Conservation (phyloP, 2,329 filamentous ascomycete genomes). For the Neofusicoccum kwambonambiense region DNA sequence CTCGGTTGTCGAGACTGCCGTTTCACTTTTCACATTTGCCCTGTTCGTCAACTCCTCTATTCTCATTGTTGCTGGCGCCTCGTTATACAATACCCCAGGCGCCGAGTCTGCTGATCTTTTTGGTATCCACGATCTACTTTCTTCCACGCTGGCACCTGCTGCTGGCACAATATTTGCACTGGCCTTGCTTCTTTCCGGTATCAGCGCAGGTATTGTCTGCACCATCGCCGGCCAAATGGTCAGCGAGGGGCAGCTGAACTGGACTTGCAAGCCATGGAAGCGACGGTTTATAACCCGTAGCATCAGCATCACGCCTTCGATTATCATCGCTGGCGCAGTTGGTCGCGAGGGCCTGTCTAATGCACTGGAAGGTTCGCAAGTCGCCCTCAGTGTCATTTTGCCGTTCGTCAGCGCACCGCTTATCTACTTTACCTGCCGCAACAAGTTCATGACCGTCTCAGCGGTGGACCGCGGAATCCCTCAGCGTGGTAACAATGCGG, state of each 20-base stretch:
- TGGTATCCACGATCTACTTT: constrained; percentile 73
- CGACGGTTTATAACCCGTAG: constrained; percentile 73
- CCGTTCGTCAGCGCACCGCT: constrained; percentile 81
- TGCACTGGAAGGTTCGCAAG: constrained; percentile 74
- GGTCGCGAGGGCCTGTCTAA: constrained; percentile 68
- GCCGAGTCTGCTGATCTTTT: constrained; percentile 75
- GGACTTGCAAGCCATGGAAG: constrained; percentile 74
- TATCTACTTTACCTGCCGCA: constrained; percentile 79
- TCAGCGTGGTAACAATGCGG: not conserved
- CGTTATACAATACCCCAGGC: constrained; percentile 51
- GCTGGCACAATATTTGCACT: constrained; percentile 84
- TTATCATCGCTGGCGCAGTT: constrained; percentile 79
- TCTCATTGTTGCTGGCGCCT: constrained; percentile 76
- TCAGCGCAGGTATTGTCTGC: constrained; percentile 81
- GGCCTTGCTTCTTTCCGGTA: constrained; percentile 74
- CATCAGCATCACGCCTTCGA: constrained; percentile 78
- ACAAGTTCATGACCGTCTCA: constrained; percentile 74
- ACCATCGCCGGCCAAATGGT: constrained; percentile 91
- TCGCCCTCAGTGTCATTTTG: constrained; percentile 73
- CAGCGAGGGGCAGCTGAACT: constrained; percentile 75
- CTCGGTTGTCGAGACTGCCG: constrained; percentile 66
- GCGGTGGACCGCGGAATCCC: constrained; percentile 19
- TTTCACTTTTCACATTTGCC: constrained; percentile 78
- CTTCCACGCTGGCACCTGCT: constrained; percentile 65
- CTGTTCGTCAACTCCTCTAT: constrained; percentile 83